Percentiles rank a stretch among this genome's conserved stretches.
Conservation (phyloP, 352 stramenopile species). For the Phytophthora melonis region DNA sequence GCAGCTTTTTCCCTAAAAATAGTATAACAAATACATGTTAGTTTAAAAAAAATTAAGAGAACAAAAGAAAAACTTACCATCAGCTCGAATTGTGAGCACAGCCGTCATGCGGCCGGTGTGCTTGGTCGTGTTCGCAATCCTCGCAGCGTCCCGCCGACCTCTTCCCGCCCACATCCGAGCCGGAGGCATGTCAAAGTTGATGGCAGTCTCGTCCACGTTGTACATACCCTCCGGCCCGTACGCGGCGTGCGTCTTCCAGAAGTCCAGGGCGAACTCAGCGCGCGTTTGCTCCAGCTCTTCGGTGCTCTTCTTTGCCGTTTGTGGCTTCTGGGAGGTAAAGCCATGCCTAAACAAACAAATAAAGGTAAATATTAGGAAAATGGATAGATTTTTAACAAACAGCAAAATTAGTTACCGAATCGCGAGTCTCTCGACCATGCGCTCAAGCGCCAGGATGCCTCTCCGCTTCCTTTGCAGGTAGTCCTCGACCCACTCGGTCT, state of each 20-base stretch:
- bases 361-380: too few relatives aligned
- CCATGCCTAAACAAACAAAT: too few relatives aligned
- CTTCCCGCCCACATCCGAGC: neutral
- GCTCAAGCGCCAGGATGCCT: too few relatives aligned
- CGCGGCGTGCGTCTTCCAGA: neutral
- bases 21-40: constrained; percentile 2
- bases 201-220: constrained; percentile 13
- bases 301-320: too few relatives aligned
- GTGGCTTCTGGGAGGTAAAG: too few relatives aligned
- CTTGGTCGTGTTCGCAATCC: neutral
- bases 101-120: too few relatives aligned
- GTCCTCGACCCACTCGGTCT: too few relatives aligned
- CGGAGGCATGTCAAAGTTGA: constrained; percentile 14
- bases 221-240: constrained; percentile 7
- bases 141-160: neutral
- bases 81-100: constrained; percentile 1
- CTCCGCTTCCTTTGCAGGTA: too few relatives aligned
- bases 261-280: constrained; percentile 1
- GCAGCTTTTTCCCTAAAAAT: constrained; percentile 7
- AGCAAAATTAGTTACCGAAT: too few relatives aligned
- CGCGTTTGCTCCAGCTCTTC: neutral
- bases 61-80: constrained; percentile 6
- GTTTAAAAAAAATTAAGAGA: neutral
- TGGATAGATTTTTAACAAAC: too few relatives aligned
- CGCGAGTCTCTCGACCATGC: too few relatives aligned